These are phyloP conservation scores for Imleria badia DNA, from an alignment of 768 basidiomycete genomes.

Conservation along the genomic window DNA sequence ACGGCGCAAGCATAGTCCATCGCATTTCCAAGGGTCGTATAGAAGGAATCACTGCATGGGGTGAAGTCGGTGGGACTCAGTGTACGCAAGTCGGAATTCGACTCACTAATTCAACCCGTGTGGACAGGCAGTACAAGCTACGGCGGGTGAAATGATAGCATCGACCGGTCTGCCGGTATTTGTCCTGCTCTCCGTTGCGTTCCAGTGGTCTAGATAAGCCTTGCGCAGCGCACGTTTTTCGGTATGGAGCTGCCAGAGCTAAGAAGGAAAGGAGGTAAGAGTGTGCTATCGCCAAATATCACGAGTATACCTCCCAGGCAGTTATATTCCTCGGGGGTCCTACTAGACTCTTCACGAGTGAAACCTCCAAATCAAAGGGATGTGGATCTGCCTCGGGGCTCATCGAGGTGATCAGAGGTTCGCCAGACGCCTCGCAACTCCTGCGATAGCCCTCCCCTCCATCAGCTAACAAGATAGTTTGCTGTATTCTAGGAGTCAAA, in stretches of 20 bases:
- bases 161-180: slow-evolving; percentile 52
- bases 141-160: slow-evolving; percentile 48
- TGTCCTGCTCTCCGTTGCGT: slow-evolving; percentile 41
- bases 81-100: neutral
- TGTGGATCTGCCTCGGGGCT: slow-evolving; percentile 33
- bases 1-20: slow-evolving; percentile 44
- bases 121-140: slow-evolving; percentile 43
- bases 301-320: slow-evolving; percentile 41
- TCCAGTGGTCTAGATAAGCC: slow-evolving; percentile 49
- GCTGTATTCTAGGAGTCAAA: slow-evolving; percentile 22
- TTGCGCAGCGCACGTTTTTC: slow-evolving; percentile 41
- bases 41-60: slow-evolving; percentile 36
- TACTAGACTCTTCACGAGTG: slow-evolving; percentile 45
- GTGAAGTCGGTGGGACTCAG: slow-evolving; percentile 15
- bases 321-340: slow-evolving; percentile 41
- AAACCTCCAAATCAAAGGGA: slow-evolving; percentile 42
- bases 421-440: slow-evolving; percentile 40
- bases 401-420: slow-evolving; percentile 43
- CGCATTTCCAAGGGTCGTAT: slow-evolving; percentile 47
- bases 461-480: slow-evolving; percentile 41
- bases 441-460: slow-evolving; percentile 39
- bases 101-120: slow-evolving; percentile 44
- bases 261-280: neutral
- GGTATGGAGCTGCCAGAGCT: slow-evolving; percentile 50
- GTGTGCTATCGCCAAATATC: neutral